Evolutionary conservation across 148 eudicot species (phyloP), one percentile per base, ranked within the genome.

Genomic region (Rheum nobile): DNA sequence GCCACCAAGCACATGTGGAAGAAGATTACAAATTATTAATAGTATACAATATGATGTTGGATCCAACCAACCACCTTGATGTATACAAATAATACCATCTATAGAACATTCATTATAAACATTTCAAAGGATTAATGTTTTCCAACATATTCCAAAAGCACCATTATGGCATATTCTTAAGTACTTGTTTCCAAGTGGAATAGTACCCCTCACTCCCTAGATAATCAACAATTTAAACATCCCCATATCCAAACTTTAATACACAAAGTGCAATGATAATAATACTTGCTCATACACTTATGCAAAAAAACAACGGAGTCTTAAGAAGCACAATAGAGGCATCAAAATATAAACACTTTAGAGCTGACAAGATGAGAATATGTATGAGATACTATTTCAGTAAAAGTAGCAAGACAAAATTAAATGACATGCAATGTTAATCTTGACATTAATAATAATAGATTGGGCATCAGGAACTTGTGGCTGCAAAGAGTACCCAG

Each of bases 381-480:
- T 14, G 35, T 28, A n/a, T 6, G 29, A 54, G 29, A 21, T 22
- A 7, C 29, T 4, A 6, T 12, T 61, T 61, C 67, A 28, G 35
- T 22, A 61, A 7, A 28, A 61, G 37, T 4, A 61, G 35, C 35
- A 61, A 61, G 2, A 29, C 6, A 12, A 13, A 12, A 11, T 26
- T 57, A 43, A 37, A 22, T n/a, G 16, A 1, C 72, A 38, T 37
- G 2, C 50, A 39, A 72, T 43, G 78, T 86, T 68, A 37, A 91
- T 97, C 98, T 95, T 95, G 87, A 95, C 77, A 83, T 82, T 82
- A 75, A 93, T 80, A 76, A 91, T 93, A 79, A 91, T 88, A 68
- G 98, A 88, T 72, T 88, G 93, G 54, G 97, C 96, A 86, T 95
- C 96, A 57, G 82, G 81, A 81, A 84, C 92, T 61, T 85, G 88